phyloP scores from a whole-genome alignment of 768 basidiomycete species.

The Gelatoporia subvermispora region DNA sequence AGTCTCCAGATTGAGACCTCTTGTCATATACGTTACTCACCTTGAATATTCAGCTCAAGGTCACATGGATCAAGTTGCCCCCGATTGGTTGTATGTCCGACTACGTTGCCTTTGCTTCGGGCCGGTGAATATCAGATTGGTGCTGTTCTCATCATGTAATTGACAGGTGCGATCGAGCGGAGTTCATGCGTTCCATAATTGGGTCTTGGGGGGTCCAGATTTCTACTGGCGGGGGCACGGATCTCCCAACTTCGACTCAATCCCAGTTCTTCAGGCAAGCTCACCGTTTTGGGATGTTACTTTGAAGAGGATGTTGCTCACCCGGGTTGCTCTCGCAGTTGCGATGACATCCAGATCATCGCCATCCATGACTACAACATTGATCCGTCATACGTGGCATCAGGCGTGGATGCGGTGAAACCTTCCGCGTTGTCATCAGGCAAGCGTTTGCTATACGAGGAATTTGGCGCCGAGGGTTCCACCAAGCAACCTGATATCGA shows the following conservation, averaged over 20 bases:
- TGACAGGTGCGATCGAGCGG: conserved; percentile 3
- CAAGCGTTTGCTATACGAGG: conserved; percentile 9
- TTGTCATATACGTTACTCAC: background rate
- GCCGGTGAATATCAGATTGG: background rate
- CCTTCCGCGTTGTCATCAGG: conserved; percentile 3
- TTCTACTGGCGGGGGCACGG: conserved; percentile 4
- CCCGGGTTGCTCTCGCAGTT: conserved; percentile 1
- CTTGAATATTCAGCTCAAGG: background rate
- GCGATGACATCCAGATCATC: conserved; percentile 7
- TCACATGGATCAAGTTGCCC: conserved; percentile 5
- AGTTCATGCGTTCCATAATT: conserved; percentile 1
- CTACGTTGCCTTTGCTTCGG: background rate
- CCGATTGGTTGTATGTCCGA: conserved; percentile 1
- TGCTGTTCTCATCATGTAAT: background rate
- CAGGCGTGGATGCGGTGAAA: conserved; percentile 5
- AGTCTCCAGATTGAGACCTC: background rate
- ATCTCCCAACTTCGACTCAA: conserved; percentile 3
- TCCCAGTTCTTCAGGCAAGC: conserved; percentile 4
- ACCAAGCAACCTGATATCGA: conserved; percentile 8
- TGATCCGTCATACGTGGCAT: conserved; percentile 6
- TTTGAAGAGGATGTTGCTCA: background rate
- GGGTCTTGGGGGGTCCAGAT: conserved; percentile 6
- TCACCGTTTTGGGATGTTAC: background rate
- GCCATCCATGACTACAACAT: conserved; percentile 13
- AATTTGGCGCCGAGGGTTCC: conserved; percentile 6